Conservation (phyloP, 1,139 yeast species). For the Blastobotrys arbuscula region DNA sequence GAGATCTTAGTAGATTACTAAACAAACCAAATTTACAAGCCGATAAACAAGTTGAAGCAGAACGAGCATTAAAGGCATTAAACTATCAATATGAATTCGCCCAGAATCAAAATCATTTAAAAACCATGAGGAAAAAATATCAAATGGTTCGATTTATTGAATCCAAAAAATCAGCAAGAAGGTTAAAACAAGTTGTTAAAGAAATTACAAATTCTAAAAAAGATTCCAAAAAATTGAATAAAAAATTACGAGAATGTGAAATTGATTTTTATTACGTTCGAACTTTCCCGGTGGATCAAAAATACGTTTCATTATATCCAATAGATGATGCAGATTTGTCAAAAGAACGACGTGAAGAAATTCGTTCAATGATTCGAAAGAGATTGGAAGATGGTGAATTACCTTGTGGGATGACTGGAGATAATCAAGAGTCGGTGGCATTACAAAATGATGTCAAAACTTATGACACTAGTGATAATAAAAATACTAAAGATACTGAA, state of each 20-base stretch:
- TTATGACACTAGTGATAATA: neutral
- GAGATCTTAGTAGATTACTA: constrained; percentile 70
- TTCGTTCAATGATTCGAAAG: constrained; percentile 21
- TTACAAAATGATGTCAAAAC: constrained; percentile 7
- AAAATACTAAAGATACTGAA: neutral
- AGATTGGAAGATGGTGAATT: constrained; percentile 23
- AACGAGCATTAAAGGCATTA: constrained; percentile 76
- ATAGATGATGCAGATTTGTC: constrained; percentile 22
- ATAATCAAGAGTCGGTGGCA: constrained; percentile 18
- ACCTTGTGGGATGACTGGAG: constrained; percentile 20
- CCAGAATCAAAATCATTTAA: constrained; percentile 46
- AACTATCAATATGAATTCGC: constrained; percentile 58
- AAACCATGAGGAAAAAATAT: constrained; percentile 66
- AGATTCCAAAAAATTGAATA: constrained; percentile 37
- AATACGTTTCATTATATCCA: constrained; percentile 70
- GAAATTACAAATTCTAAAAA: constrained; percentile 25
- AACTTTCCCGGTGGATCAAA: constrained; percentile 71
- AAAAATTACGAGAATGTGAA: constrained; percentile 40
- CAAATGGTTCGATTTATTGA: constrained; percentile 95
- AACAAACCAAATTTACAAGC: constrained; percentile 50
- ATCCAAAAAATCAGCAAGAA: constrained; percentile 76
- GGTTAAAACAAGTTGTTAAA: constrained; percentile 59
- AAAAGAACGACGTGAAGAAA: constrained; percentile 20
- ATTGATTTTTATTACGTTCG: constrained; percentile 72
- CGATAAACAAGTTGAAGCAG: constrained; percentile 70